These are phyloP conservation scores for Keithomyces neogunnii DNA, from an alignment of 2,329 filamentous ascomycete species.

Conservation along the genomic window DNA sequence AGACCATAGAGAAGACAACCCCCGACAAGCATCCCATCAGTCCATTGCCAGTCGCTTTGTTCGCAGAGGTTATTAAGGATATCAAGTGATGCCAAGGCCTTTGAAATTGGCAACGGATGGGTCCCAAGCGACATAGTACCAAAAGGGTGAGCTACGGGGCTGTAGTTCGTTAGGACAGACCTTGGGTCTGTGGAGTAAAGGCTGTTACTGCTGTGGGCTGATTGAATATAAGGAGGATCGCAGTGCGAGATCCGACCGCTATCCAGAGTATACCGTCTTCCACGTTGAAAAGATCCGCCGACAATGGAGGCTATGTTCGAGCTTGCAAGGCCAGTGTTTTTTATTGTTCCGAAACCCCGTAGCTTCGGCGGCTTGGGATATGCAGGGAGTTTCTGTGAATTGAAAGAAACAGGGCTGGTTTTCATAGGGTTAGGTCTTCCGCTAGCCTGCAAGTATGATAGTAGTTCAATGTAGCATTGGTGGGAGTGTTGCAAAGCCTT, in stretches of 20 bases:
- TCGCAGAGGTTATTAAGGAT: conserved; percentile 68
- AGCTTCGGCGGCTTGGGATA: conserved; percentile 42
- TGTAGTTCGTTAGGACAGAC: not conserved
- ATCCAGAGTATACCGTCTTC: conserved; percentile 3
- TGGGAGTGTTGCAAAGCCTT: conserved; percentile 63
- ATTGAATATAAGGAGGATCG: not conserved
- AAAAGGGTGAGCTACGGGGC: conserved; percentile 6
- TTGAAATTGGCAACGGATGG: conserved; percentile 31
- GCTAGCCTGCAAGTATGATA: conserved; percentile 54
- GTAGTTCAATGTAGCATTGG: conserved; percentile 61
- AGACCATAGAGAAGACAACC: conserved; percentile 89
- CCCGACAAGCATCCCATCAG: conserved; percentile 83
- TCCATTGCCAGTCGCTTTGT: conserved; percentile 78
- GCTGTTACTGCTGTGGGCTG: not conserved
- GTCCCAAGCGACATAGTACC: not conserved
- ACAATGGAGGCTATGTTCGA: not conserved
- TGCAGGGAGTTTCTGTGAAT: conserved; percentile 41
- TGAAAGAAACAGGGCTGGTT: conserved; percentile 25
- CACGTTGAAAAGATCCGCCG: not conserved
- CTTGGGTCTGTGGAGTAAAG: not conserved
- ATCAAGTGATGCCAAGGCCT: conserved; percentile 60
- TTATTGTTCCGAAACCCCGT: conserved; percentile 11
- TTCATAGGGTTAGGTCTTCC: conserved; percentile 39
- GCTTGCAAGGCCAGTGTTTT: not conserved
- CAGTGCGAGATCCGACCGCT: not conserved